Conservation (phyloP, 2,329 filamentous ascomycete species). For the Didymella segeticola region DNA sequence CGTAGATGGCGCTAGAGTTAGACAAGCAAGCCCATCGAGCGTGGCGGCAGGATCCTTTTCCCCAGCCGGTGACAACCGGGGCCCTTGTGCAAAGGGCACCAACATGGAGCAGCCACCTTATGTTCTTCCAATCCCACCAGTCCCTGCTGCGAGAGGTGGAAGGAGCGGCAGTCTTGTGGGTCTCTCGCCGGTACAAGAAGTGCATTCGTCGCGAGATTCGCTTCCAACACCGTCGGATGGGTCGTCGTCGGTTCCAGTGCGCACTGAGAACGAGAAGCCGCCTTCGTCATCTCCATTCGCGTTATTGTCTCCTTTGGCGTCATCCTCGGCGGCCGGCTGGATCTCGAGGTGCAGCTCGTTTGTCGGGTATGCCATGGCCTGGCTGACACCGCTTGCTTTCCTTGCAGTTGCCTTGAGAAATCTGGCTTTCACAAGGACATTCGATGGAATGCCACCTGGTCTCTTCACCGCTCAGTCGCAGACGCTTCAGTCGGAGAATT, state of each 20-base stretch:
- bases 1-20: neutral
- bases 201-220: neutral
- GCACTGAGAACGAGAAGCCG: neutral
- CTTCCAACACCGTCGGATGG: neutral
- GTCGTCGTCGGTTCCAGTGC: neutral
- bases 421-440: neutral
- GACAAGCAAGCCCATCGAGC: neutral
- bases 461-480: neutral
- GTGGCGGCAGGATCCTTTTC: neutral
- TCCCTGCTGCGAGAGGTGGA: neutral
- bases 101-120: neutral
- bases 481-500: neutral
- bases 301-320: too few relatives aligned
- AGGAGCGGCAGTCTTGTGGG: neutral
- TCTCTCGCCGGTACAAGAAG: neutral
- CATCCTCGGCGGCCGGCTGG: neutral
- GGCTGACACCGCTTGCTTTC: neutral
- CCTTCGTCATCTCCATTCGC: neutral
- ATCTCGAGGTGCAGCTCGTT: neutral
- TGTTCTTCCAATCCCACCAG: neutral
- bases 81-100: neutral
- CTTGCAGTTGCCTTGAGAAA: neutral
- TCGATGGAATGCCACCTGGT: neutral
- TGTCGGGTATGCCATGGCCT: neutral
- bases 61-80: neutral